Evolutionary conservation across 352 stramenopile species (phyloP).

Genomic region (Globisporangium heterothallicum): DNA sequence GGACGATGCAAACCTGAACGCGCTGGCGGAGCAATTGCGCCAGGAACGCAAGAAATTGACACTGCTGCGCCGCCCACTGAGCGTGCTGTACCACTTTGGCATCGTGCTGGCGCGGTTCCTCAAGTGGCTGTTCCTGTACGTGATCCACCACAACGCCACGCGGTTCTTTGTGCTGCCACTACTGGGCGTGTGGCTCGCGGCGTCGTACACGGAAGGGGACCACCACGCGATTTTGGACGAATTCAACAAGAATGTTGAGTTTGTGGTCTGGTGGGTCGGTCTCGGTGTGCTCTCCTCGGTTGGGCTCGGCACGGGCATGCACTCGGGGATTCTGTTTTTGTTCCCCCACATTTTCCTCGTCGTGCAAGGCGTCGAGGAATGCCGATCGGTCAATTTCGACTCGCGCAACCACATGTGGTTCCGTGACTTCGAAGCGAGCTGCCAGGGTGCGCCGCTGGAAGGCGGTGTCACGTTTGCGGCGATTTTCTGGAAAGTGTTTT

Average conservation of each 20-base stretch:
- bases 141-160: slow-evolving; percentile 64
- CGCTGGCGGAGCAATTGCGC: slow-evolving; percentile 55
- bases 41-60: slow-evolving; percentile 81
- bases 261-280: slow-evolving; percentile 91
- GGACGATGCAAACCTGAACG: slow-evolving; percentile 3
- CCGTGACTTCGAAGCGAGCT: slow-evolving; percentile 72
- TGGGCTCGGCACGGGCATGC: slow-evolving; percentile 92
- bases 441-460: slow-evolving; percentile 30
- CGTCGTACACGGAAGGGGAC: slow-evolving; percentile 60
- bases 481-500: slow-evolving; percentile 90
- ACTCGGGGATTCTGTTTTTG: slow-evolving; percentile 92
- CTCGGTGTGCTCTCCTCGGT: slow-evolving; percentile 92
- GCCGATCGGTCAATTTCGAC: slow-evolving; percentile 85
- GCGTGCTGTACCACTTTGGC: slow-evolving; percentile 77
- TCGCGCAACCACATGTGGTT: slow-evolving; percentile 89
- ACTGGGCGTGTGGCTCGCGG: slow-evolving; percentile 54
- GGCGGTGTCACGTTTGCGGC: slow-evolving; percentile 70
- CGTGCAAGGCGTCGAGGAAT: slow-evolving; percentile 84
- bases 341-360: slow-evolving; percentile 95
- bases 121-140: slow-evolving; percentile 60
- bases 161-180: slow-evolving; percentile 77
- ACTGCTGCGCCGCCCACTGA: slow-evolving; percentile 69
- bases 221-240: slow-evolving; percentile 76
- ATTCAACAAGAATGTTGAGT: slow-evolving; percentile 82
- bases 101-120: slow-evolving; percentile 71